Base-by-base conservation (phyloP, 768 basidiomycete genomes). In the Exsudoporus frostii region DNA sequence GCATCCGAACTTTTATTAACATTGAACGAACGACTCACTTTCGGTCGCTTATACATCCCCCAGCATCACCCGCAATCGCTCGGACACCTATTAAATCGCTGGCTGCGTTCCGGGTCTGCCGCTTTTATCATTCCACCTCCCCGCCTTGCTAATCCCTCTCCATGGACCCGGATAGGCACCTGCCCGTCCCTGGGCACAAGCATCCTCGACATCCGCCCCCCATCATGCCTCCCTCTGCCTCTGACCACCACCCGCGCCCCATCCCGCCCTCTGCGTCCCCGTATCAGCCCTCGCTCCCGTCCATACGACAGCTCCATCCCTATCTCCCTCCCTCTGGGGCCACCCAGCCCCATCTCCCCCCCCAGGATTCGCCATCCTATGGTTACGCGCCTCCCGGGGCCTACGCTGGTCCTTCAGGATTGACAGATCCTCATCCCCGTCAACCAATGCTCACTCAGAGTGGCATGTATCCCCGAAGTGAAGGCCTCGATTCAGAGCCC, bases 291-390 rank as follows among this genome's bases (percentile, higher is more conserved):
- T 70, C 68, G 41, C 74, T 88, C 25, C 86, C 86, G 5, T 82
- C 86, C 45, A 88, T 89, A 62, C 82, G 81, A 46, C 80, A 85
- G 32, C 73, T 88, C 22, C 84, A 86, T 65, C 83, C 82, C 27
- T 83, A 81, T 68, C 77, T 85, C 20, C 79, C 80, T 4, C 80
- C 79, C n/a, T 72, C 84, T 8, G 74, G 74, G 45, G 59, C 62
- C 53, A 56, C 59, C 34, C 70, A 57, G 32, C 54, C 54, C 38
- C 71, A 67, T 47, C 59, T 64, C 2, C 66, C 69, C 7, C 54
- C 58, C 20, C 68, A 61, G 29, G 64, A 63, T 32, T 37, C 64
- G 36, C 61, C 66, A 19, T 43, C 69, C 22, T 69, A 68, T 56
- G 40, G 65, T 6, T 68, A 66, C 33, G 61, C 69, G 25, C 53